Evolutionary conservation across 2,329 filamentous ascomycete species (phyloP).

Genomic region (Fusarium tricinctum): DNA sequence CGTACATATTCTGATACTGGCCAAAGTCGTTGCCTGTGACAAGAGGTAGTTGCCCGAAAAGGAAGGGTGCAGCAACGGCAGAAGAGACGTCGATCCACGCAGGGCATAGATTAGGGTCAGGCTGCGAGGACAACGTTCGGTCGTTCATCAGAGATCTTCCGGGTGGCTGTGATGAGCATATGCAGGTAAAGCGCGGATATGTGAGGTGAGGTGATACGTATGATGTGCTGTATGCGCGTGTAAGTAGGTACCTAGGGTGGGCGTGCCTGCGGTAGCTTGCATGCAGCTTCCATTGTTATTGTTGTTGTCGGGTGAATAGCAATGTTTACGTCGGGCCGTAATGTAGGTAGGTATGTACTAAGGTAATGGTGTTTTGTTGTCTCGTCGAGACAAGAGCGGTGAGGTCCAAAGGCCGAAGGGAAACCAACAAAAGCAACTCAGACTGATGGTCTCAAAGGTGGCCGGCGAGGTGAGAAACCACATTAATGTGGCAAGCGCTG

Average conservation of each 20-base stretch:
- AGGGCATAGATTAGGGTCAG: conserved; percentile 31
- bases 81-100: conserved; percentile 43
- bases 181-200: conserved; percentile 41
- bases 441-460: conserved; percentile 23
- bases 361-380: conserved; percentile 8
- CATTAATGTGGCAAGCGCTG: conserved; percentile 1
- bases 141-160: conserved; percentile 42
- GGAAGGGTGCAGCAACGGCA: conserved; percentile 36
- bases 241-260: conserved; percentile 32
- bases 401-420: neutral
- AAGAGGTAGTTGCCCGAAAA: conserved; percentile 5
- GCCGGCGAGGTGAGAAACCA: conserved; percentile 24
- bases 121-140: conserved; percentile 18
- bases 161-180: conserved; percentile 45
- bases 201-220: conserved; percentile 40
- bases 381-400: conserved; percentile 24
- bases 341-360: neutral
- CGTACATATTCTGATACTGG: conserved; percentile 2
- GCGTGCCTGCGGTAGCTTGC: conserved; percentile 40
- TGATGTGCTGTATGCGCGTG: conserved; percentile 36
- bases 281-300: conserved; percentile 27
- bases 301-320: conserved; percentile 35
- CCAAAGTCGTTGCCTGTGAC: conserved; percentile 6
- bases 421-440: conserved; percentile 27
- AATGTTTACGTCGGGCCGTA: conserved; percentile 26